Conservation (phyloP, 768 basidiomycete species). For the Tricholoma bakamatsutake region DNA sequence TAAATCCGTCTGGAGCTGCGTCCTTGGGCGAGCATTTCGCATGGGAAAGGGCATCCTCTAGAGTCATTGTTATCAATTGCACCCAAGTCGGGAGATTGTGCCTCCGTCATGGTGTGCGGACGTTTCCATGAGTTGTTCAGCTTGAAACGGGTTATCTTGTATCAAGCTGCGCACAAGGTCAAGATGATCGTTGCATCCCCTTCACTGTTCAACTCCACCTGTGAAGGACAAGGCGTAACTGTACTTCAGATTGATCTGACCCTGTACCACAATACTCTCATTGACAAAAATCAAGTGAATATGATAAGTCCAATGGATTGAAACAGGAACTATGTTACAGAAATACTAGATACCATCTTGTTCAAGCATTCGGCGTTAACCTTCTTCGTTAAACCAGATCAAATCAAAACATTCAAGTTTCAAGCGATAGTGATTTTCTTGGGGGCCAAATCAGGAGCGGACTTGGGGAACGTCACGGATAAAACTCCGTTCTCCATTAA, state of each 20-base stretch:
- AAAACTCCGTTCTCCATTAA: constrained; percentile 8
- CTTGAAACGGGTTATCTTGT: constrained; percentile 60
- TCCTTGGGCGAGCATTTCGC: constrained; percentile 33
- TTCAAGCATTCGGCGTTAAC: no score
- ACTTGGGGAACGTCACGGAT: constrained; percentile 9
- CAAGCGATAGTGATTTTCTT: neutral
- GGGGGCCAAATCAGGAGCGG: neutral
- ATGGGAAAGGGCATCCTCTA: constrained; percentile 70
- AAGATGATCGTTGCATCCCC: constrained; percentile 66
- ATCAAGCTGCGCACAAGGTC: constrained; percentile 78
- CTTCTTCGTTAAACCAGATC: neutral
- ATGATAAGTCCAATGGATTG: no score
- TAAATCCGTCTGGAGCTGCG: constrained; percentile 49
- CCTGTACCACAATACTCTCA: no score
- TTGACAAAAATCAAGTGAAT: no score
- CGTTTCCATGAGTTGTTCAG: constrained; percentile 61
- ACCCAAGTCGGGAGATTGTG: constrained; percentile 66
- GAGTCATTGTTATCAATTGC: constrained; percentile 72
- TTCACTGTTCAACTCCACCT: constrained; percentile 49
- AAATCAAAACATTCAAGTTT: neutral
- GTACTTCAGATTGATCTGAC: no score
- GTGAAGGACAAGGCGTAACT: constrained; percentile 16
- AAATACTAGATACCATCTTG: no score
- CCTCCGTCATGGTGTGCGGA: constrained; percentile 44
- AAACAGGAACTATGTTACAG: no score